Evolutionary conservation across 2,329 filamentous ascomycete species (phyloP).

Genomic region (Knufia fluminis): DNA sequence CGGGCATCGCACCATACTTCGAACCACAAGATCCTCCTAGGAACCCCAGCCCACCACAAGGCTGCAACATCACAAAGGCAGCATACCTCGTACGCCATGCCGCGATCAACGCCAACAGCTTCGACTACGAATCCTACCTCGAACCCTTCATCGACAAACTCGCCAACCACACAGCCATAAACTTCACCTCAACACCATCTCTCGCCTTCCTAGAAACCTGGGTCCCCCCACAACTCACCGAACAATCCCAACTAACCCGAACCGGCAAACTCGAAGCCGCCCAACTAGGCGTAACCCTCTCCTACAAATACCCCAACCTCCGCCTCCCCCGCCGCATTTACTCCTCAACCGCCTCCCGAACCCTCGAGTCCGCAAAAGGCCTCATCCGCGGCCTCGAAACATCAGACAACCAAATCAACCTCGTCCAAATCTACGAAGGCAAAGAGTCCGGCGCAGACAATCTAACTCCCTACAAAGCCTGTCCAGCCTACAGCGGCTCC

Average conservation of each 20-base stretch:
- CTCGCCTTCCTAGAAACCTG: slow-evolving; percentile 50
- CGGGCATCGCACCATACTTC: slow-evolving; percentile 50
- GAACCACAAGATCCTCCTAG: slow-evolving; percentile 43
- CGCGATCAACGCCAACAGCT: slow-evolving; percentile 52
- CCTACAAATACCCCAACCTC: slow-evolving; percentile 49
- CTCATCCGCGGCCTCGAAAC: slow-evolving; percentile 50
- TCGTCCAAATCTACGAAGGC: slow-evolving; percentile 49
- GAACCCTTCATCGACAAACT: slow-evolving; percentile 51
- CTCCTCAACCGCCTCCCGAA: slow-evolving; percentile 55
- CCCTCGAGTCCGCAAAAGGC: slow-evolving; percentile 48
- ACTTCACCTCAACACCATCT: slow-evolving; percentile 49
- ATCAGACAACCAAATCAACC: slow-evolving; percentile 44
- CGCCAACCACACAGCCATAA: slow-evolving; percentile 44
- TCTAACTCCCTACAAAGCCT: slow-evolving; percentile 56
- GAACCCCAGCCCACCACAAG: slow-evolving; percentile 38
- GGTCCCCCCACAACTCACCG: slow-evolving; percentile 49
- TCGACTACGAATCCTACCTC: slow-evolving; percentile 50
- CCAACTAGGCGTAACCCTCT: slow-evolving; percentile 49
- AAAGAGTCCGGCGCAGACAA: slow-evolving; percentile 50
- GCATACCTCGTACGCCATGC: slow-evolving; percentile 52
- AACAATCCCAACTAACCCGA: slow-evolving; percentile 51
- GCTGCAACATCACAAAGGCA: slow-evolving; percentile 43
- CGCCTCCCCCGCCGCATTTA: slow-evolving; percentile 48
- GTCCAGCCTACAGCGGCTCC: slow-evolving; percentile 52
- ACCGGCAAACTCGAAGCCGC: slow-evolving; percentile 53